Evolutionary conservation across 1,284 basidiomycete species (phyloP).

Genomic region (Leucoagaricus sp.): DNA sequence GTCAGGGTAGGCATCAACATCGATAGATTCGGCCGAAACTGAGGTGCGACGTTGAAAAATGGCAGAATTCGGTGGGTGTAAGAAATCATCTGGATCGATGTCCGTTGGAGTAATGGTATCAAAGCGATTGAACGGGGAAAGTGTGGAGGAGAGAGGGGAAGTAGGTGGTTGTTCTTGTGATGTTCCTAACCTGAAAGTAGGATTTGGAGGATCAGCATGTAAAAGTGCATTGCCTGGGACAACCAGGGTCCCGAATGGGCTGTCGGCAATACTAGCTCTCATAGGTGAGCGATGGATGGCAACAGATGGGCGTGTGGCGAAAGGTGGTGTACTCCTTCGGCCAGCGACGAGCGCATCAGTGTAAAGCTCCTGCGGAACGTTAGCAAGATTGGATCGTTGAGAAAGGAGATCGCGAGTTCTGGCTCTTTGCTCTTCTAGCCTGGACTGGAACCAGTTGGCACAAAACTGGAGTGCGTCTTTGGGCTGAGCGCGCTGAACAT

Average conservation of each 20-base stretch:
- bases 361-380: conserved; percentile 60
- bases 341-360: conserved; percentile 51
- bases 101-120: conserved; percentile 49
- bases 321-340: conserved; percentile 39
- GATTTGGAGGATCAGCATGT: conserved; percentile 43
- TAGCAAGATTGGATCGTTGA: conserved; percentile 48
- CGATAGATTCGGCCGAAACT: conserved; percentile 96
- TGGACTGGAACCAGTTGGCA: conserved; percentile 92
- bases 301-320: conserved; percentile 42
- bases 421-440: conserved; percentile 81
- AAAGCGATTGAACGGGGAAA: conserved; percentile 52
- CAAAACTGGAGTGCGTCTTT: conserved; percentile 93
- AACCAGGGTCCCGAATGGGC: conserved; percentile 76
- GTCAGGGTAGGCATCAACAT: conserved; percentile 70
- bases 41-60: conserved; percentile 91
- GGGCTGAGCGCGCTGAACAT: conserved; percentile 83
- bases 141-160: conserved; percentile 50
- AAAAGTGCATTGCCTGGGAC: conserved; percentile 77
- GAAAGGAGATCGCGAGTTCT: conserved; percentile 67
- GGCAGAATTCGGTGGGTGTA: conserved; percentile 67
- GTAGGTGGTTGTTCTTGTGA: conserved; percentile 58
- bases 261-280: conserved; percentile 53
- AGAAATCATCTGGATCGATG: conserved; percentile 56
- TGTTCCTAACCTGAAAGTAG: conserved; percentile 59
- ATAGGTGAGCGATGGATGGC: conserved; percentile 44